Evolutionary conservation across 306 rosid species (phyloP).

Genomic region (Astragalus glycyphyllos): DNA sequence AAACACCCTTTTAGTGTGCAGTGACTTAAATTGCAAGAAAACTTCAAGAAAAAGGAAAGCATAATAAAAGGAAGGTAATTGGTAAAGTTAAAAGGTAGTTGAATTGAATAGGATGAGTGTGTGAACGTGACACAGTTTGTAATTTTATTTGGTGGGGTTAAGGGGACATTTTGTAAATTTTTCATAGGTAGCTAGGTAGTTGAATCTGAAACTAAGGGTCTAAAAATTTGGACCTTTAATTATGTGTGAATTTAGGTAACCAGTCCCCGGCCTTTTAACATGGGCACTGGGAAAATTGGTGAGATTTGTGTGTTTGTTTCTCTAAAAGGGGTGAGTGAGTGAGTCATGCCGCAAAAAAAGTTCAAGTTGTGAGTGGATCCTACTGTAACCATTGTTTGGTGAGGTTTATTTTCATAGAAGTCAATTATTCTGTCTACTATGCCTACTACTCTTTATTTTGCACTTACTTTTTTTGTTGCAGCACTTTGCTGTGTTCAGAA

Average conservation of each 20-base stretch:
- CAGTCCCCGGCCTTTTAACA: constrained; percentile 79
- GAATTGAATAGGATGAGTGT: constrained; percentile 44
- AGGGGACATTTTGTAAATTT: constrained; percentile 33
- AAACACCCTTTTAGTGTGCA: constrained; percentile 36
- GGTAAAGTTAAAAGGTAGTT: constrained; percentile 37
- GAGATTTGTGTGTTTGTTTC: constrained; percentile 53
- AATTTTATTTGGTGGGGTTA: constrained; percentile 46
- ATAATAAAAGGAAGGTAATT: constrained; percentile 35
- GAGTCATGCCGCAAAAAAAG: constrained; percentile 43
- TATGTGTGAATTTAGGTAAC: constrained; percentile 53
- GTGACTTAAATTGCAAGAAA: constrained; percentile 52
- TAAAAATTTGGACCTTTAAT: constrained; percentile 58
- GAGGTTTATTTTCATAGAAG: constrained; percentile 32
- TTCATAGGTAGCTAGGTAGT: constrained; percentile 47
- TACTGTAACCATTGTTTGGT: constrained; percentile 48
- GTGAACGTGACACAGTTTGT: constrained; percentile 46
- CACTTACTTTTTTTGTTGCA: background rate
- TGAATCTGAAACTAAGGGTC: constrained; percentile 60
- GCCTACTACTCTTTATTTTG: background rate
- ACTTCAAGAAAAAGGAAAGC: constrained; percentile 25
- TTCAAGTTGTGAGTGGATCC: constrained; percentile 68
- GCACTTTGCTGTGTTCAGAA: background rate
- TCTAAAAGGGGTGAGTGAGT: constrained; percentile 45
- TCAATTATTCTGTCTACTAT: constrained; percentile 17
- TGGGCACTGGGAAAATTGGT: constrained; percentile 60